Evolutionary conservation across 495 filamentous ascomycete species (phyloP).

Genomic region (Aspergillus kassunensis): DNA sequence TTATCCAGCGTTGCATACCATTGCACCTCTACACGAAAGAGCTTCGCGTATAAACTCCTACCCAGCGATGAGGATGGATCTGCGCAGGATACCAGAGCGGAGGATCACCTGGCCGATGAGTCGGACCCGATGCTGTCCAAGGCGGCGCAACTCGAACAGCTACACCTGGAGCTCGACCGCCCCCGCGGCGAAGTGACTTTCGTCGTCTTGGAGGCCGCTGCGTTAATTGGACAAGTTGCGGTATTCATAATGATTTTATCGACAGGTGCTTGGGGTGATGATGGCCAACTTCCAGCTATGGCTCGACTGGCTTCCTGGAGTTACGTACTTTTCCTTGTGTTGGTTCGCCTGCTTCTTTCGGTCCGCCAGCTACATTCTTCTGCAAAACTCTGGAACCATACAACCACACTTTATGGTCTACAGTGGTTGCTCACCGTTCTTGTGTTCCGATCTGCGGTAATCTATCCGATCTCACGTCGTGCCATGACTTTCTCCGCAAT

Average conservation of each 20-base stretch:
- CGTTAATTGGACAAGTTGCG: conserved; percentile 65
- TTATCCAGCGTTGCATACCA: conserved; percentile 50
- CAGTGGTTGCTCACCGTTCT: conserved; percentile 76
- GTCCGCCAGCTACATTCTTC: conserved; percentile 58
- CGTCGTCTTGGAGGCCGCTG: conserved; percentile 68
- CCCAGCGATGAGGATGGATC: conserved; percentile 42
- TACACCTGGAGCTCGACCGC: conserved; percentile 68
- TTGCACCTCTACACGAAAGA: conserved; percentile 36
- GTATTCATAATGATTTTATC: conserved; percentile 61
- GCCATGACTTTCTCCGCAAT: conserved; percentile 58
- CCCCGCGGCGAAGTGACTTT: conserved; percentile 69
- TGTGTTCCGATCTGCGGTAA: conserved; percentile 78
- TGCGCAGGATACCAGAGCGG: conserved; percentile 42
- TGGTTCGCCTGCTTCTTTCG: conserved; percentile 67
- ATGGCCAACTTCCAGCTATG: conserved; percentile 57
- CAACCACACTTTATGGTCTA: conserved; percentile 74
- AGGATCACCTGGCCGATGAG: conserved; percentile 60
- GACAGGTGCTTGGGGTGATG: conserved; percentile 49
- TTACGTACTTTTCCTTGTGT: conserved; percentile 74
- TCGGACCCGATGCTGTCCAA: conserved; percentile 60
- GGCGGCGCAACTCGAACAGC: conserved; percentile 61
- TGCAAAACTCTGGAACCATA: conserved; percentile 88
- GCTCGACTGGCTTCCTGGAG: conserved; percentile 68
- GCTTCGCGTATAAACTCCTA: conserved; percentile 30
- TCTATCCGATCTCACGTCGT: conserved; percentile 61